Conservation (phyloP, 2,329 filamentous ascomycete species). For the Aureobasidium zeae region DNA sequence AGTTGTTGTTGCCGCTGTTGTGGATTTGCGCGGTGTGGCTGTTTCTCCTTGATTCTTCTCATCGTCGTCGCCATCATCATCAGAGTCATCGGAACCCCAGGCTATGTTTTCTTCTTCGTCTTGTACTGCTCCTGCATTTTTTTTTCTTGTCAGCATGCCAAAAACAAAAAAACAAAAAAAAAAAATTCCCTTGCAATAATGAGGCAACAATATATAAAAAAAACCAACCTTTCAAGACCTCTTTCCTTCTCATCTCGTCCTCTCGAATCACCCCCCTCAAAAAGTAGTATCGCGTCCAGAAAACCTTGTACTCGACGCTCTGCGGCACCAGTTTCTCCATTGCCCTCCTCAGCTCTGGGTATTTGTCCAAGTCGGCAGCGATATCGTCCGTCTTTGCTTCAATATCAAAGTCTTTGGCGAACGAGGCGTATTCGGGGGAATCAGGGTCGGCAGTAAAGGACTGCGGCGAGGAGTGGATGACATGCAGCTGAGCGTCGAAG, state of each 20-base stretch:
- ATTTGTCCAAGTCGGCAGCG: constrained; percentile 70
- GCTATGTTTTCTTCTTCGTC: constrained; percentile 63
- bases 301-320: constrained; percentile 75
- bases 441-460: constrained; percentile 76
- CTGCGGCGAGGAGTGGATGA: constrained; percentile 77
- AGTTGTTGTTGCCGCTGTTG: constrained; percentile 15
- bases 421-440: constrained; percentile 57
- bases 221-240: constrained; percentile 74
- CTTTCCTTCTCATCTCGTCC: constrained; percentile 77
- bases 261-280: constrained; percentile 85
- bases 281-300: constrained; percentile 96
- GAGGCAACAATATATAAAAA: not conserved
- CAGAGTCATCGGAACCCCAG: constrained; percentile 69
- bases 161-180: not conserved
- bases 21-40: constrained; percentile 22
- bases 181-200: not conserved
- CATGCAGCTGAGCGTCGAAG: constrained; percentile 91
- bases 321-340: constrained; percentile 98
- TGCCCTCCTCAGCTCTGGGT: constrained; percentile 70
- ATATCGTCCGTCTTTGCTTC: constrained; percentile 81
- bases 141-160: not conserved
- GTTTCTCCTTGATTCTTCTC: too few species aligned
- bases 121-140: constrained; percentile 50
- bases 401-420: constrained; percentile 65
- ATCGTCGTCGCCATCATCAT: constrained; percentile 35